Evolutionary conservation across 2,329 filamentous ascomycete species (phyloP), one percentile per base, ranked within the genome.

Genomic region (Corynespora cassiicola): DNA sequence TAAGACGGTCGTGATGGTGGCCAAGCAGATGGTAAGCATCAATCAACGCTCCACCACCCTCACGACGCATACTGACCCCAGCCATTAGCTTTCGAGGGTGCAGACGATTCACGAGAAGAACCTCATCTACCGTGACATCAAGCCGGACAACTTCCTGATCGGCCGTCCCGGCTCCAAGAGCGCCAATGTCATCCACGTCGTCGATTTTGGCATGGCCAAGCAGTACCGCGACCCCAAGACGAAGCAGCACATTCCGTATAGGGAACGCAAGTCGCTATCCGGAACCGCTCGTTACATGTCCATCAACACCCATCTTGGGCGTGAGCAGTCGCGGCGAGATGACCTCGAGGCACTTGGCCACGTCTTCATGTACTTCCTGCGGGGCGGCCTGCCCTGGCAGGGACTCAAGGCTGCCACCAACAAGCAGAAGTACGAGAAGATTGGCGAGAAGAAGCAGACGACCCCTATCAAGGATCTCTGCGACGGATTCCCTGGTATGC

Each of bases 391-490:
- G 34, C 82, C 82, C 38, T 86, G 82, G 82, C 82, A 86, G 65
- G 82, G 82, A 37, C 69, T 85, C 42, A 85, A 85, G 69, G 82
- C 82, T 57, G 82, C 82, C 11, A 86, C 82, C 39, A 86, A 86
- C 73, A 86, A 99, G 82, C 94, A 99, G 69, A 99, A 99, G 76
- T 99, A 99, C 69, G 94, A 99, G 75, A 97, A 97, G 81, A 99
- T 99, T 72, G 94, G 94, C 29, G 92, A 99, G 79, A 97, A 99
- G 86, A 99, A 99, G 78, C 94, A 97, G 76, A 96, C 92, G 0
- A 97, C 94, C 15, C 82, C 84, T 5, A 95, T 99, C 75, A 96
- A 96, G 76, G 94, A 99, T 61, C 82, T 99, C 11, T 97, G 92
- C 68, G 91, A 96, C 58, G 87, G 90, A 34, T 97, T 95, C 73